Conservation (phyloP, 1,284 basidiomycete species). For the Baeospora myosura region DNA sequence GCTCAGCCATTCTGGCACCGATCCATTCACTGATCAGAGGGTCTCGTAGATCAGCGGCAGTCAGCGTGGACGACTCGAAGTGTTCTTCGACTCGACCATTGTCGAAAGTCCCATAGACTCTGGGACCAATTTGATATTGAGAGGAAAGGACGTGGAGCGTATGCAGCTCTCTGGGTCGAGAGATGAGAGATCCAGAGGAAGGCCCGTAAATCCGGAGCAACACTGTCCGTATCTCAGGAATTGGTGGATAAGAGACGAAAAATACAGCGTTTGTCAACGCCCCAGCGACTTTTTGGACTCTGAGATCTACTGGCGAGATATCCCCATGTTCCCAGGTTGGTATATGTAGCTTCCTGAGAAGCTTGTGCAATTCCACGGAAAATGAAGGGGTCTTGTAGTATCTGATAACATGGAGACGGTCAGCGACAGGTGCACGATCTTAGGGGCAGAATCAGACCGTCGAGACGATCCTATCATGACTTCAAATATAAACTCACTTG, state of each 20-base stretch:
- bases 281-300: conserved; percentile 79
- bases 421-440: conserved; percentile 28
- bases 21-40: conserved; percentile 75
- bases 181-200: conserved; percentile 80
- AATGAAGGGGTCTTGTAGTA: conserved; percentile 61
- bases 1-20: conserved; percentile 85
- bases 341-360: conserved; percentile 46
- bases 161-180: conserved; percentile 76
- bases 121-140: conserved; percentile 81
- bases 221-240: conserved; percentile 54
- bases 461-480: no score
- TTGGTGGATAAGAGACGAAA: conserved; percentile 68
- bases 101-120: conserved; percentile 86
- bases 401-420: conserved; percentile 33
- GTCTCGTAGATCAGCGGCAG: conserved; percentile 69
- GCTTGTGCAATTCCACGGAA: conserved; percentile 47
- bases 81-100: conserved; percentile 93
- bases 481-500: no score
- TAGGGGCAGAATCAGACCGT: conserved; percentile 7
- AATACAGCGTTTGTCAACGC: conserved; percentile 92
- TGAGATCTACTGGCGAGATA: conserved; percentile 45
- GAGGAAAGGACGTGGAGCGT: conserved; percentile 84
- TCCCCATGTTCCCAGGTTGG: conserved; percentile 48
- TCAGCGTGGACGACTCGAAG: conserved; percentile 80
- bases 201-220: conserved; percentile 87